phyloP scores from a whole-genome alignment of 768 basidiomycete genomes.

The Dendrothele bispora region DNA sequence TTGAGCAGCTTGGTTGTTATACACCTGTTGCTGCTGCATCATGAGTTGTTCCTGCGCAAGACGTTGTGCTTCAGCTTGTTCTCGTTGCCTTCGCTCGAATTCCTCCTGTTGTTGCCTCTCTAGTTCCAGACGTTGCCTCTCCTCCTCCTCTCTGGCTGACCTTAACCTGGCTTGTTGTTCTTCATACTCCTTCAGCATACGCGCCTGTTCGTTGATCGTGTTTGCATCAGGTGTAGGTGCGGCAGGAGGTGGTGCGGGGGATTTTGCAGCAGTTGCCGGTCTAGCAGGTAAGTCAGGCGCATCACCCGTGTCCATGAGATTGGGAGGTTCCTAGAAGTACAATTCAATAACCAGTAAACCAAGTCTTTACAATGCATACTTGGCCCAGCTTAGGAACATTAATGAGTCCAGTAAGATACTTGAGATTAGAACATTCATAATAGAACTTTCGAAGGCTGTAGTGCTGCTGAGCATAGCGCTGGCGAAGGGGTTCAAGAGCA shows the following conservation, averaged over 20 bases:
- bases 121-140: slow-evolving; percentile 72
- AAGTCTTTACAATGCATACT: slow-evolving; percentile 17
- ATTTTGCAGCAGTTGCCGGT: slow-evolving; percentile 58
- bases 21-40: slow-evolving; percentile 80
- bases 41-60: slow-evolving; percentile 86
- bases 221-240: slow-evolving; percentile 70
- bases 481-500: slow-evolving; percentile 83
- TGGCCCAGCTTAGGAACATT: slow-evolving; percentile 96
- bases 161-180: slow-evolving; percentile 90
- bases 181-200: slow-evolving; percentile 95
- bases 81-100: slow-evolving; percentile 84
- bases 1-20: slow-evolving; percentile 74
- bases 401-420: slow-evolving; percentile 95
- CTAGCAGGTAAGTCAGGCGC: slow-evolving; percentile 88
- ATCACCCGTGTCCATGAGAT: slow-evolving; percentile 77
- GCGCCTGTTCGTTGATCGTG: slow-evolving; percentile 85
- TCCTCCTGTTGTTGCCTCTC: slow-evolving; percentile 82
- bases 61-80: slow-evolving; percentile 87
- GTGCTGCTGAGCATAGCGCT: slow-evolving; percentile 90
- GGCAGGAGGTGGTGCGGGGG: slow-evolving; percentile 66
- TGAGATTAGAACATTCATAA: slow-evolving; percentile 98
- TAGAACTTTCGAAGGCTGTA: slow-evolving; percentile 95
- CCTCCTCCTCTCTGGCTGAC: slow-evolving; percentile 79
- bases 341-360: slow-evolving; percentile 1
- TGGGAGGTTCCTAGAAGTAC: slow-evolving; percentile 84